phyloP scores from a whole-genome alignment of 805 yeast species.

The Metschnikowia colocasiae region DNA sequence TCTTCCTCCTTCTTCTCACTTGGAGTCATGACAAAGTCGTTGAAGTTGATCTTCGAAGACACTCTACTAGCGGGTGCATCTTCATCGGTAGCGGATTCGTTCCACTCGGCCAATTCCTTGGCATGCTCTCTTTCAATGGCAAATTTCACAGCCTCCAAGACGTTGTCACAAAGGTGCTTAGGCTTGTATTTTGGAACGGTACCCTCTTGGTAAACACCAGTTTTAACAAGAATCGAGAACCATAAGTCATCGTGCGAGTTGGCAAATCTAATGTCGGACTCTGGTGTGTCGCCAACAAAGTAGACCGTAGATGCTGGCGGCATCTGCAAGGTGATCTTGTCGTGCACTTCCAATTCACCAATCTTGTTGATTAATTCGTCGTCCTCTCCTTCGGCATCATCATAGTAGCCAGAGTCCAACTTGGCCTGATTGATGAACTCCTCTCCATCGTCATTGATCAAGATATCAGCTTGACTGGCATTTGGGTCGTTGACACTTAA shows the following conservation, averaged over 20 bases:
- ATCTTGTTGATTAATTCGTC: slow-evolving; percentile 24
- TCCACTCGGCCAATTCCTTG: slow-evolving; percentile 73
- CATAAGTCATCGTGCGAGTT: slow-evolving; percentile 81
- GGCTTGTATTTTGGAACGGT: slow-evolving; percentile 77
- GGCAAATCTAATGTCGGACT: slow-evolving; percentile 83
- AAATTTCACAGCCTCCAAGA: slow-evolving; percentile 75
- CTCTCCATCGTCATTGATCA: slow-evolving; percentile 42
- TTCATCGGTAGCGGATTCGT: slow-evolving; percentile 40
- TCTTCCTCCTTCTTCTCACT: slow-evolving; percentile 25
- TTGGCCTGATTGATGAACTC: slow-evolving; percentile 42
- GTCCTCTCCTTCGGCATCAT: slow-evolving; percentile 29
- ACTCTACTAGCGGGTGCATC: slow-evolving; percentile 24
- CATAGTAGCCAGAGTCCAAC: slow-evolving; percentile 33
- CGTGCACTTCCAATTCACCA: slow-evolving; percentile 26
- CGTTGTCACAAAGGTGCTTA: slow-evolving; percentile 67
- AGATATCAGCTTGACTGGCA: slow-evolving; percentile 40
- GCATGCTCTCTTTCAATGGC: slow-evolving; percentile 80
- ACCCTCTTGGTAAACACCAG: slow-evolving; percentile 83
- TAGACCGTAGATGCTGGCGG: slow-evolving; percentile 86
- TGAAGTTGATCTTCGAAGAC: slow-evolving; percentile 37
- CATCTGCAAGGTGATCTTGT: slow-evolving; percentile 48
- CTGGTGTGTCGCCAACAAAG: slow-evolving; percentile 89
- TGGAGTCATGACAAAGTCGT: slow-evolving; percentile 46
- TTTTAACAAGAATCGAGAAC: slow-evolving; percentile 80
- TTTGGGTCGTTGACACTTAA: slow-evolving; percentile 41